These are phyloP conservation scores for Phytophthora kernoviae DNA, from an alignment of 352 stramenopile genomes.

Conservation along the genomic window DNA sequence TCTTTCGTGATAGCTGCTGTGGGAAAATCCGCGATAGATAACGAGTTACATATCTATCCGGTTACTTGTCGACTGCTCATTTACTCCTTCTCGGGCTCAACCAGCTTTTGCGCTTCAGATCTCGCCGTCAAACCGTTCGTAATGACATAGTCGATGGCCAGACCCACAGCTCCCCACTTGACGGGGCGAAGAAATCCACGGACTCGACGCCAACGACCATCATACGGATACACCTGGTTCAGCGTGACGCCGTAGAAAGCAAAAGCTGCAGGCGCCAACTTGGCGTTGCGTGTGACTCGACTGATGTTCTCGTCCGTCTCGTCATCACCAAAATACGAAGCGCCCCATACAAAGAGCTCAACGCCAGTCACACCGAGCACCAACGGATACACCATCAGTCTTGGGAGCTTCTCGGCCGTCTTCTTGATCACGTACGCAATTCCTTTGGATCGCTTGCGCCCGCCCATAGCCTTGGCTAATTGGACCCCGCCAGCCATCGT, in stretches of 20 bases:
- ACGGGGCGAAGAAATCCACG: constrained; percentile 25
- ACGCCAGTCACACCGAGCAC: constrained; percentile 30
- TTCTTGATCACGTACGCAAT: constrained; percentile 32
- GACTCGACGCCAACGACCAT: constrained; percentile 28
- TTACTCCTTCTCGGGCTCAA: constrained; percentile 17
- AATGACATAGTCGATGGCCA: constrained; percentile 22
- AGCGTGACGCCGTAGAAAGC: constrained; percentile 32
- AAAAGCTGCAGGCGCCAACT: constrained; percentile 29
- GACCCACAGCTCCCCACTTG: constrained; percentile 30
- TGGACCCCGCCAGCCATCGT: constrained; percentile 31
- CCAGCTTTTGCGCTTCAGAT: constrained; percentile 12
- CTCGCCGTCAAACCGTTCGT: constrained; percentile 11
- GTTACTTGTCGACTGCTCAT: too few species aligned
- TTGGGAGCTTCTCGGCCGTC: constrained; percentile 30
- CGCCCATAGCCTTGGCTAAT: constrained; percentile 23
- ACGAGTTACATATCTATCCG: too few species aligned
- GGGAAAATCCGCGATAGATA: too few species aligned
- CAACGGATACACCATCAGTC: constrained; percentile 32
- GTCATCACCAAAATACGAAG: constrained; percentile 27
- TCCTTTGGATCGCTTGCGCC: constrained; percentile 25
- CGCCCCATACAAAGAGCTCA: constrained; percentile 28
- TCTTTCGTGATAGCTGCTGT: too few species aligned
- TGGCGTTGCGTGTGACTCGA: constrained; percentile 24
- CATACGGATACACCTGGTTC: constrained; percentile 32
- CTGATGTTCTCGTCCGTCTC: constrained; percentile 16